Conservation (phyloP, 371 early-diverging fungal genomes). For the Entomophthora muscae region DNA sequence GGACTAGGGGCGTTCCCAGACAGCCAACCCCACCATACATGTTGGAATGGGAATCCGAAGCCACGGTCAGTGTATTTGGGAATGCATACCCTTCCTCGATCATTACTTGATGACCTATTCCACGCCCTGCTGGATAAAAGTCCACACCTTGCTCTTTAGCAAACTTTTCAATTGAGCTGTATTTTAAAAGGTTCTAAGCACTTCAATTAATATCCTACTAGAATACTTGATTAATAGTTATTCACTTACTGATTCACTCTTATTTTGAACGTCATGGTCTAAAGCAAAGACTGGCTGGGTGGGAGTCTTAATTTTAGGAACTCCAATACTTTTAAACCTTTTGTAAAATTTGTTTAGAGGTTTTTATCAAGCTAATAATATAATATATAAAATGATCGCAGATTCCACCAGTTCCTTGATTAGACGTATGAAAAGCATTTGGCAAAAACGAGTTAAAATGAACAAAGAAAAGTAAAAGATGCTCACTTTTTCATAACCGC, state of each 20-base stretch:
- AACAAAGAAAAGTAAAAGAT: background rate
- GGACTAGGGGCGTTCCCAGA: constrained; percentile 88
- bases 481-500: constrained; percentile 78
- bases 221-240: background rate
- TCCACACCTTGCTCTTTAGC: constrained; percentile 65
- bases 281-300: constrained; percentile 84
- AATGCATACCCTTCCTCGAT: constrained; percentile 92
- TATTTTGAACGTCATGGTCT: constrained; percentile 95
- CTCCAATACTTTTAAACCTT: constrained; percentile 81
- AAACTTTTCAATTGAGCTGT: constrained; percentile 62
- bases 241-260: constrained; percentile 36
- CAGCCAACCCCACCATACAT: constrained; percentile 94
- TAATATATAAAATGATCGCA: no score
- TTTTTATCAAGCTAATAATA: no score
- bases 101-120: constrained; percentile 93
- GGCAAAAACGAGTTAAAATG: background rate
- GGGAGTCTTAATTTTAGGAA: constrained; percentile 52
- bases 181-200: constrained; percentile 61
- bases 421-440: no score
- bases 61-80: constrained; percentile 81
- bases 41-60: constrained; percentile 94
- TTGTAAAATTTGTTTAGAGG: no score
- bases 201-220: background rate
- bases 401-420: no score
- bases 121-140: constrained; percentile 89